A percentile compares a stretch with the other conserved stretches of the same genome.
phyloP scores from a whole-genome alignment of 2,329 filamentous ascomycete genomes.

The Aspergillus unguis region DNA sequence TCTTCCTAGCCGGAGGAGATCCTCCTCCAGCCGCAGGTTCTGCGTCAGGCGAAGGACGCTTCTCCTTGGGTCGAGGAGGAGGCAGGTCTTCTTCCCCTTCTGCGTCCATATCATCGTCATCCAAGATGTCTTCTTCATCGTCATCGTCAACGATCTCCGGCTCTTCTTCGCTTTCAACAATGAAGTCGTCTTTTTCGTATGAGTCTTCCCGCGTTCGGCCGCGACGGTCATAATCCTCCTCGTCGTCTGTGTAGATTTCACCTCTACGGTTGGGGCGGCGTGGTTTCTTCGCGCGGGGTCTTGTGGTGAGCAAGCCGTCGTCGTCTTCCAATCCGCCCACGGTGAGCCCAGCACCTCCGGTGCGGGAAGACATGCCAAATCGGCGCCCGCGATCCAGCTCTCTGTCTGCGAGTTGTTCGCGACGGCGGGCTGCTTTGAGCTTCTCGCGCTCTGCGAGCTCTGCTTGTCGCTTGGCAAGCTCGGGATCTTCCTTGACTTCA shows the following conservation, averaged over 20 bases:
- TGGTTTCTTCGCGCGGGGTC: conserved; percentile 37
- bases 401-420: conserved; percentile 54
- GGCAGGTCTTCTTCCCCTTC: conserved; percentile 40
- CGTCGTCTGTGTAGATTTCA: conserved; percentile 49
- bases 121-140: conserved; percentile 42
- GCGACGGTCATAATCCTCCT: conserved; percentile 46
- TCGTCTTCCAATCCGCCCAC: conserved; percentile 59
- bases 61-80: conserved; percentile 28
- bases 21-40: conserved; percentile 20
- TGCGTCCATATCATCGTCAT: conserved; percentile 46
- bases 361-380: conserved; percentile 42
- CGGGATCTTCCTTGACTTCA: conserved; percentile 60
- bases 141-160: conserved; percentile 45
- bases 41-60: conserved; percentile 23
- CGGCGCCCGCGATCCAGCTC: conserved; percentile 55
- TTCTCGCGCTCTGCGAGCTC: conserved; percentile 60
- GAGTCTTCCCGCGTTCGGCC: conserved; percentile 66
- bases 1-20: conserved; percentile 42
- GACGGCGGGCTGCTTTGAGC: conserved; percentile 51
- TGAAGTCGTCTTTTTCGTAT: conserved; percentile 79
- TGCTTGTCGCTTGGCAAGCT: conserved; percentile 57
- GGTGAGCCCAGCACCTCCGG: conserved; percentile 51
- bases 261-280: conserved; percentile 44
- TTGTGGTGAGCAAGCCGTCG: conserved; percentile 45
- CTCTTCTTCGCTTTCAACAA: conserved; percentile 53